phyloP scores from a whole-genome alignment of 495 filamentous ascomycete genomes.

The Arthonia radiata region DNA sequence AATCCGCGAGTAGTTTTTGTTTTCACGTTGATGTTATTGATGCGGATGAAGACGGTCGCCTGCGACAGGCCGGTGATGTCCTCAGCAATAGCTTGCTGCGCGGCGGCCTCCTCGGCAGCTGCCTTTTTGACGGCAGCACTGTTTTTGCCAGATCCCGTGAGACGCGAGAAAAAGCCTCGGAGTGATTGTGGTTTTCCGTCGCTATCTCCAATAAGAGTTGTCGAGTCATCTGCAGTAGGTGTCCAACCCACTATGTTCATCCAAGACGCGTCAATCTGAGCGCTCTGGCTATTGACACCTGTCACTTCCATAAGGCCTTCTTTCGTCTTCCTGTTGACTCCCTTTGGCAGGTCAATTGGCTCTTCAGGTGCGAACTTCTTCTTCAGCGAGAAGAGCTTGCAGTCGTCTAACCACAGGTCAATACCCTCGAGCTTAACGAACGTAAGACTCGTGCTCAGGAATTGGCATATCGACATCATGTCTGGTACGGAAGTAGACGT shows the following conservation, averaged over 20 bases:
- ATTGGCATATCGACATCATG: conserved; percentile 64
- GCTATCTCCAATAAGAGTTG: conserved; percentile 6
- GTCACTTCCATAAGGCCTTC: conserved; percentile 66
- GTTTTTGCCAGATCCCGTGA: conserved; percentile 25
- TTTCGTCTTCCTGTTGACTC: conserved; percentile 55
- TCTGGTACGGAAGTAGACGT: conserved; percentile 62
- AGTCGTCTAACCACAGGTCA: conserved; percentile 77
- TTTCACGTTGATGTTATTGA: conserved; percentile 58
- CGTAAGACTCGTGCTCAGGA: conserved; percentile 81
- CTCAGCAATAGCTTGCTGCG: conserved; percentile 31
- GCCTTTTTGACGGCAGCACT: conserved; percentile 17
- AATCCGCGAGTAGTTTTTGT: conserved; percentile 42
- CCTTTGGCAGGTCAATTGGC: conserved; percentile 46
- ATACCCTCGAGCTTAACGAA: conserved; percentile 76
- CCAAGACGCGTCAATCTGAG: conserved; percentile 79
- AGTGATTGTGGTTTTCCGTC: conserved; percentile 20
- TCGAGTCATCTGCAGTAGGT: conserved; percentile 17
- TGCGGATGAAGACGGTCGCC: conserved; percentile 64
- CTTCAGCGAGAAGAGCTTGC: conserved; percentile 43
- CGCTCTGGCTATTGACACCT: conserved; percentile 47
- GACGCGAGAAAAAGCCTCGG: conserved; percentile 55
- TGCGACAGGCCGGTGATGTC: conserved; percentile 40
- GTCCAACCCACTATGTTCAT: conserved; percentile 78
- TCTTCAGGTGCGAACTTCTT: conserved; percentile 66
- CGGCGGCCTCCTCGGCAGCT: conserved; percentile 23